Conservation (phyloP, 148 eudicot species). For the Cornus florida region DNA sequence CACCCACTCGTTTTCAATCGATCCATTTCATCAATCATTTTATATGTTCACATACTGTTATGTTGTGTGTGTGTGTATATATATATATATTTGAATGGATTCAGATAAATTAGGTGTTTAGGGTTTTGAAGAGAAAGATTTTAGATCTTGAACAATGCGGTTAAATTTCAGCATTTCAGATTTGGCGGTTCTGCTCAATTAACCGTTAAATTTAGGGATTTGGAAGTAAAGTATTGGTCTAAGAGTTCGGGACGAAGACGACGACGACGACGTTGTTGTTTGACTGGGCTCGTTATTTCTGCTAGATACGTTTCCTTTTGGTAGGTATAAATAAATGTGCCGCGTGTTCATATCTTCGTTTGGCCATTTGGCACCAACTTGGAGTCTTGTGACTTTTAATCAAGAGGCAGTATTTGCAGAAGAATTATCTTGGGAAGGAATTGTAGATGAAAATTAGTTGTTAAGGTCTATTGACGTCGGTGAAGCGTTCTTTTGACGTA, state of each 20-base stretch:
- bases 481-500: not conserved
- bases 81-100: not conserved
- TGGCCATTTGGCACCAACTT: not conserved
- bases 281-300: conserved; percentile 6
- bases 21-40: not conserved
- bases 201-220: not conserved
- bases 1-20: not conserved
- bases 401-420: not conserved
- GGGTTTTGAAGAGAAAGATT: not conserved
- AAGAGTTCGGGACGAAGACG: not conserved
- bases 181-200: too few relatives aligned
- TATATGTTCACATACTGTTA: not conserved
- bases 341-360: not conserved
- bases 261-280: not conserved
- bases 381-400: not conserved
- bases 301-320: not conserved
- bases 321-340: not conserved
- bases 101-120: not conserved
- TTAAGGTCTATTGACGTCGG: conserved; percentile 8
- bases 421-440: not conserved
- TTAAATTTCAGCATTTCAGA: not conserved
- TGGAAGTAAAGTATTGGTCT: not conserved
- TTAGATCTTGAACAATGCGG: not conserved
- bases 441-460: not conserved
- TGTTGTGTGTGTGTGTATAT: too few relatives aligned